Conservation (phyloP, 139 green algal species). For the Micractinium conductrix region DNA sequence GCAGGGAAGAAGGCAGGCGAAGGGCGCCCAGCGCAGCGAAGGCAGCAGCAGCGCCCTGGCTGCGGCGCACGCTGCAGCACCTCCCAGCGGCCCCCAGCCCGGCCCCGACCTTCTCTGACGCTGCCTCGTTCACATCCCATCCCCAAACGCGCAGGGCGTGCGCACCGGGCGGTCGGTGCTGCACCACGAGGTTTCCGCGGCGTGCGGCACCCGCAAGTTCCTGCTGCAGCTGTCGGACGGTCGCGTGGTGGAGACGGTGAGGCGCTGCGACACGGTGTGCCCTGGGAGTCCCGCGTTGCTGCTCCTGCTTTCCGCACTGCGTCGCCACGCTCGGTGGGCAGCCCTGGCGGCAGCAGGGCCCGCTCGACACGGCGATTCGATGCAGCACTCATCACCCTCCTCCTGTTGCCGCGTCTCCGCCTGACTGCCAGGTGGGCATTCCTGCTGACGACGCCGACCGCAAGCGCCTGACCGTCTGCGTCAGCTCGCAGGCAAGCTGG, state of each 20-base stretch:
- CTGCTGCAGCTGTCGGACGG: conserved; percentile 93
- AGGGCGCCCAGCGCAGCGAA: background rate
- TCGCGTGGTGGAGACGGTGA: conserved; percentile 91
- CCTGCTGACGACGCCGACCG: conserved; percentile 38
- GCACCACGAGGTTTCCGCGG: conserved; percentile 60
- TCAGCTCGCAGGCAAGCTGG: conserved; percentile 92
- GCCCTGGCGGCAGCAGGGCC: too few species aligned
- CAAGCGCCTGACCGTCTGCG: conserved; percentile 93
- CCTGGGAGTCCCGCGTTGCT: too few species aligned
- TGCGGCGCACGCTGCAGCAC: background rate
- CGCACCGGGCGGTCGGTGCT: conserved; percentile 73
- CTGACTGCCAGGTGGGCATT: conserved; percentile 40
- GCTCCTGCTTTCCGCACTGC: too few species aligned
- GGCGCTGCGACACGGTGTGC: too few species aligned
- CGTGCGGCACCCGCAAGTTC: conserved; percentile 92
- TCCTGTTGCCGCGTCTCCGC: too few species aligned
- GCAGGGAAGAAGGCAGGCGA: too few species aligned
- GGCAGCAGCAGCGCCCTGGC: background rate
- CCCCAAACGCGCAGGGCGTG: conserved; percentile 40
- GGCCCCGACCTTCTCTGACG: background rate
- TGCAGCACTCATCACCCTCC: too few species aligned
- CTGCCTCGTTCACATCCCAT: background rate
- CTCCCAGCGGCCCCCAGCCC: background rate
- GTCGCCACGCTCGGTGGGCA: too few species aligned
- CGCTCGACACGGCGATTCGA: too few species aligned